Conservation (phyloP, 768 basidiomycete species). For the Scleroderma bovista region DNA sequence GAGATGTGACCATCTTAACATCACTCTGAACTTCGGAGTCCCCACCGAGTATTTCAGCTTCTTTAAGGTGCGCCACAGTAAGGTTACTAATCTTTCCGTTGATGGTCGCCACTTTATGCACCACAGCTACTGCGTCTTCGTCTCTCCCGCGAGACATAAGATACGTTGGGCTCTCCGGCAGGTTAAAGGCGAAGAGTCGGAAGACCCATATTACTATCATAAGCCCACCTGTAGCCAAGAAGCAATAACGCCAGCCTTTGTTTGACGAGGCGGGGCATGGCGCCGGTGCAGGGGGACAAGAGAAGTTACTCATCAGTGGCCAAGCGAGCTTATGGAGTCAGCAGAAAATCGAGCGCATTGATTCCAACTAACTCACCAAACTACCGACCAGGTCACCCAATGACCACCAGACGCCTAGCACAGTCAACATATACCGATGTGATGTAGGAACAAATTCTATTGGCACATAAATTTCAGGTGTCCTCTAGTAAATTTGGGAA, state of each 20-base stretch:
- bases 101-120: constrained; percentile 55
- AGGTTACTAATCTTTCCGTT: constrained; percentile 50
- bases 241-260: constrained; percentile 71
- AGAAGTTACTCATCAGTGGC: constrained; percentile 66
- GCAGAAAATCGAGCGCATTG: background rate
- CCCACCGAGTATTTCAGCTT: constrained; percentile 9
- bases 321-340: constrained; percentile 50
- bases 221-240: constrained; percentile 64
- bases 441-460: constrained; percentile 64
- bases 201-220: constrained; percentile 58
- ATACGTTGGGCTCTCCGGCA: constrained; percentile 68
- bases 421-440: constrained; percentile 70
- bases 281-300: constrained; percentile 45
- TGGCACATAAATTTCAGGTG: background rate
- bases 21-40: constrained; percentile 2
- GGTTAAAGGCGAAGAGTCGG: constrained; percentile 61
- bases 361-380: constrained; percentile 24
- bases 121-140: constrained; percentile 53
- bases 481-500: background rate
- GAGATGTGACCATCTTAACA: constrained; percentile 29
- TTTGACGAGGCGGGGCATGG: constrained; percentile 52
- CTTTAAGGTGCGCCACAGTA: constrained; percentile 45
- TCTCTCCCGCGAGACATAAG: constrained; percentile 66
- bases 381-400: constrained; percentile 64
- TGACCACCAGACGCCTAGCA: constrained; percentile 78